Evolutionary conservation across 345 rosid genomes (phyloP), one percentile per base, ranked within the genome.

Genomic region (rapeseed (Brassica napus)): DNA sequence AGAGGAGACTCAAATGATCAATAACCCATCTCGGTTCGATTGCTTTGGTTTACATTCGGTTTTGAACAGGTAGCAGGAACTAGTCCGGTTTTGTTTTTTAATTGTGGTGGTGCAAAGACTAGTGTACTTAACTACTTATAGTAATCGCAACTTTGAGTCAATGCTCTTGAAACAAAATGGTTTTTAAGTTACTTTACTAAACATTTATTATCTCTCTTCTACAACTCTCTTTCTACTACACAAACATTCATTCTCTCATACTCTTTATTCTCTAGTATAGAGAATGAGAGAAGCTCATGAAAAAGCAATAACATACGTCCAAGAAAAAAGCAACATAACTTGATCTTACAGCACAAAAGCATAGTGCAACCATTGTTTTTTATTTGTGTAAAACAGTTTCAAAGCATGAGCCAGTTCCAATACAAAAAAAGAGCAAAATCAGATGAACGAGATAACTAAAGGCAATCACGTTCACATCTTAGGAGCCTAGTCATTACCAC

Each of bases 371-470:
- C 68, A 31, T 12, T 63, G 26, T 63, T 49, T 62, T 72, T 73
- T 73, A 67, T 67, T 79, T 21, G 44, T 63, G 42, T 44, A 31
- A 47, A 59, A 21, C 32, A 5, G 21, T 67, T 2, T 18, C 68
- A 5, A 60, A 65, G 76, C 77, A 12, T 65, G 60, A 39, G 76
- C 67, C 34, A 65, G 68, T 57, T 39, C 60, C 34, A 78, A 32
- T 78, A 72, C 68, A 65, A 57, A 71, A 64, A 24, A 78, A 55
- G 77, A 52, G 39, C 73, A 18, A 71, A 78, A 49, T 55, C 65
- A 71, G 66, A 55, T 60, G 49, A 28, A 54, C 60, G 1, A 71
- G 66, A 63, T 28, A 65, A 35, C 47, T 1, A 49, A 65, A 71
- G 67, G 67, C 66, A 24, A 15, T 28, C 76, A 37, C 44, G 15